Evolutionary conservation across 768 basidiomycete genomes (phyloP).

Genomic region (Exsudoporus frostii): DNA sequence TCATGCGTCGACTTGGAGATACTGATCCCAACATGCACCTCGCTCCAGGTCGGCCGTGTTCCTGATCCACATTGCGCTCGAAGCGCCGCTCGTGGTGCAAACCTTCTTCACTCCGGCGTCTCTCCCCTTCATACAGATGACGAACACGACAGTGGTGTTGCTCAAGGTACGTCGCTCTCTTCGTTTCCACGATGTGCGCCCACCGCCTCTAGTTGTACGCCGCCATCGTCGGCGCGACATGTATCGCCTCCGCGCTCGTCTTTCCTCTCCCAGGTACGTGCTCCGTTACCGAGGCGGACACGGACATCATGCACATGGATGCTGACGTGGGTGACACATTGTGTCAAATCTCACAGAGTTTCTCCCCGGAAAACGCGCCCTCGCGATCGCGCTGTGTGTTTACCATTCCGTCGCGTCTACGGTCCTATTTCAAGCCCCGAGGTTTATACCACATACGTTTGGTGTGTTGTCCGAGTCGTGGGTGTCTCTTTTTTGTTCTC

Average conservation of each 20-base stretch:
- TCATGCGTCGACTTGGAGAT: not conserved
- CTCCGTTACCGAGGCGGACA: not conserved
- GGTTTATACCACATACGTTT: constrained; percentile 75
- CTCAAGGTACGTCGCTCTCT: constrained; percentile 54
- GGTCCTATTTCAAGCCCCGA: constrained; percentile 68
- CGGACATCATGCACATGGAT: not conserved
- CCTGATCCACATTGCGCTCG: constrained; percentile 75
- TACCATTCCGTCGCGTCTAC: constrained; percentile 77
- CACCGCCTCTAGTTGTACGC: constrained; percentile 56
- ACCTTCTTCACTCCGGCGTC: constrained; percentile 60
- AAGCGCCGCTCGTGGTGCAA: constrained; percentile 74
- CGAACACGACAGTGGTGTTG: constrained; percentile 75
- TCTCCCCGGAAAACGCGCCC: constrained; percentile 79
- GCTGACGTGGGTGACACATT: not conserved
- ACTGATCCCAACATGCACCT: not conserved
- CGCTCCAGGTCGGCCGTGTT: constrained; percentile 59
- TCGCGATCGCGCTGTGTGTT: constrained; percentile 71
- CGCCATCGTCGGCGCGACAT: constrained; percentile 57
- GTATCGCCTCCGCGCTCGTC: constrained; percentile 58
- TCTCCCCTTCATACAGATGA: constrained; percentile 76
- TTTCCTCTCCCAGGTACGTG: constrained; percentile 64
- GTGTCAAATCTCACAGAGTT: constrained; percentile 45
- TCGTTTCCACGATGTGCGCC: not conserved
- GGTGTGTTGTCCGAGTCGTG: constrained; percentile 60
- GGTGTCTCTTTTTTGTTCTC: constrained; percentile 24